Conservation (phyloP, 768 basidiomycete species). For the Paxillus rubicundulus region DNA sequence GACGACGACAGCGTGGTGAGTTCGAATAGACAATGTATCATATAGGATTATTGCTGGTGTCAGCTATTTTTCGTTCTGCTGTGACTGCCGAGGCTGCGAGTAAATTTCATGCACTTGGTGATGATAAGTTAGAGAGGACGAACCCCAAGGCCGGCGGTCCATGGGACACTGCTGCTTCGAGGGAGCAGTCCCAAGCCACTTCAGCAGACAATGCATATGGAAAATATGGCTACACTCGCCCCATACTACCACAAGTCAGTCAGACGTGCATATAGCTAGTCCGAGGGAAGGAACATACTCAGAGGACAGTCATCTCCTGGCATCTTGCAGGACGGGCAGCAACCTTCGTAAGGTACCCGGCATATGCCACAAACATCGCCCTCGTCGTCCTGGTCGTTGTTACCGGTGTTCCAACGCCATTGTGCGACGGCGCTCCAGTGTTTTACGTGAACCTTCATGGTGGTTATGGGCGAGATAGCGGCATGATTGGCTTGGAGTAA, state of each 20-base stretch:
- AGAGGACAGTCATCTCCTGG: slow-evolving; percentile 95
- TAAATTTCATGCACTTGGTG: background rate
- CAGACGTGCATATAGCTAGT: background rate
- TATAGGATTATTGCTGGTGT: background rate
- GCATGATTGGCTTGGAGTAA: background rate
- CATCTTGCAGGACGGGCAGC: slow-evolving; percentile 93
- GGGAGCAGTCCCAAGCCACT: slow-evolving; percentile 88
- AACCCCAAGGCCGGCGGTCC: slow-evolving; percentile 93
- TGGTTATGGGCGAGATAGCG: background rate
- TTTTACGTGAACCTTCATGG: slow-evolving; percentile 82
- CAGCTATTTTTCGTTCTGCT: slow-evolving; percentile 50
- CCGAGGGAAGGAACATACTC: slow-evolving; percentile 48
- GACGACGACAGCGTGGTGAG: background rate
- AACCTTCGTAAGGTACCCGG: slow-evolving; percentile 88
- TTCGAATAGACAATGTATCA: background rate
- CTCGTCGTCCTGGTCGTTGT: slow-evolving; percentile 41
- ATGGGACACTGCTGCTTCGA: slow-evolving; percentile 99
- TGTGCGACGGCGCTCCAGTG: slow-evolving; percentile 86
- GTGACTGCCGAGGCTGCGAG: slow-evolving; percentile 37
- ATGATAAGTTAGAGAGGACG: slow-evolving; percentile 25
- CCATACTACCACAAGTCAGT: slow-evolving; percentile 67
- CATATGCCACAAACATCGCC: slow-evolving; percentile 84
- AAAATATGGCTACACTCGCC: slow-evolving; percentile 97
- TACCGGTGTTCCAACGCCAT: slow-evolving; percentile 78
- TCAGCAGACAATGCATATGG: slow-evolving; percentile 97